A percentile compares a stretch with the other conserved stretches of the same genome.
These are phyloP conservation scores for Dacryopinax primogenitus DNA, from an alignment of 768 basidiomycete genomes.

Conservation along the genomic window DNA sequence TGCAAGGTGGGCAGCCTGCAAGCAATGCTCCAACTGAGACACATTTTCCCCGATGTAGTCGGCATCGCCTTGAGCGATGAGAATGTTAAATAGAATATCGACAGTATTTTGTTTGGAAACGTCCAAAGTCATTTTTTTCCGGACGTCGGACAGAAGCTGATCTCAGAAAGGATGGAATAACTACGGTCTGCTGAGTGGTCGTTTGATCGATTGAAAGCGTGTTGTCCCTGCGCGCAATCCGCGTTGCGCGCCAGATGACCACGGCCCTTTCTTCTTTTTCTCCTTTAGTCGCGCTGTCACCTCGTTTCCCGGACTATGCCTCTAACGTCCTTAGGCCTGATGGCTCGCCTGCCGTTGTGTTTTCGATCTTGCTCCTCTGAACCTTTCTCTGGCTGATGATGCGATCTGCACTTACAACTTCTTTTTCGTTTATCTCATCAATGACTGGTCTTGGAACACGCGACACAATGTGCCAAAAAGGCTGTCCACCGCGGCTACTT, in stretches of 20 bases:
- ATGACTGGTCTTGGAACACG: background rate
- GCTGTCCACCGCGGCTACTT: background rate
- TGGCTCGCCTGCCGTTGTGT: background rate
- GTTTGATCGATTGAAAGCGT: background rate
- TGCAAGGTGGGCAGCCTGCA: constrained; percentile 15
- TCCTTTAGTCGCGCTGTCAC: background rate
- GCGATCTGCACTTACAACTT: background rate
- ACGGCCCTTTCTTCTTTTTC: background rate
- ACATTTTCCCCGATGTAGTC: background rate
- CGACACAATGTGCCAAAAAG: background rate
- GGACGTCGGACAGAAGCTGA: background rate
- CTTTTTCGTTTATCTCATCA: background rate
- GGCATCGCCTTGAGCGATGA: background rate
- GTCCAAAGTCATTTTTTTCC: background rate
- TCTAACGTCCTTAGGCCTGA: background rate
- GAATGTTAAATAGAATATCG: background rate
- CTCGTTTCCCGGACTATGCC: background rate
- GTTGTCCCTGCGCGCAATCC: background rate
- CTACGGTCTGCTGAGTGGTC: background rate
- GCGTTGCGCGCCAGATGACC: background rate
- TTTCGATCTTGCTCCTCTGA: background rate
- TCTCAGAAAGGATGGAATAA: background rate
- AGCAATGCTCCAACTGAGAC: constrained; percentile 14
- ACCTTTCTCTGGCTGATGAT: background rate
- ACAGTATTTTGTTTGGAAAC: background rate